These are phyloP conservation scores for Haemoproteus tartakovskyi DNA, from an alignment of 169 alveolate genomes.

Conservation along the genomic window DNA sequence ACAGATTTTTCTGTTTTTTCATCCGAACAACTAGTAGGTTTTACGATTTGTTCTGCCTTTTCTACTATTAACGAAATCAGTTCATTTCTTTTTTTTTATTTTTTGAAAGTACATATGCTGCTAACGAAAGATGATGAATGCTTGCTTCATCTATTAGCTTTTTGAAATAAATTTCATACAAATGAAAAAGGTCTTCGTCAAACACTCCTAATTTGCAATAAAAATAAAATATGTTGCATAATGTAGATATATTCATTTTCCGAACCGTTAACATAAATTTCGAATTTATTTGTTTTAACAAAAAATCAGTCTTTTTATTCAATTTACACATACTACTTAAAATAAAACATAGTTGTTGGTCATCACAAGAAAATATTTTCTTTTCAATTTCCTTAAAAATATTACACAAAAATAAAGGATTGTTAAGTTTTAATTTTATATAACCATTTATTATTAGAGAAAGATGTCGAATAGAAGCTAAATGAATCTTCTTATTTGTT, in stretches of 20 bases:
- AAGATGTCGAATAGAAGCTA: slow-evolving; percentile 44
- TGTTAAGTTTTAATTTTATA: slow-evolving; percentile 18
- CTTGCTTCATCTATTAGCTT: slow-evolving; percentile 10
- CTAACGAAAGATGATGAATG: slow-evolving; percentile 20
- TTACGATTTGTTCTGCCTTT: slow-evolving; percentile 9
- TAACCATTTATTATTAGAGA: slow-evolving; percentile 40
- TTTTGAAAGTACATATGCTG: slow-evolving; percentile 24
- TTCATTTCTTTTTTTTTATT: slow-evolving; percentile 10
- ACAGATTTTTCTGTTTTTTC: slow-evolving; percentile 1
- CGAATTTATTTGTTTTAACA: too few relatives aligned
- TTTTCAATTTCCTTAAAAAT: slow-evolving; percentile 30
- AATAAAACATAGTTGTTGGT: slow-evolving; percentile 37
- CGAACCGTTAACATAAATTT: slow-evolving; percentile 30
- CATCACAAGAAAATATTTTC: slow-evolving; percentile 51
- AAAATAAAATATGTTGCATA: slow-evolving; percentile 33
- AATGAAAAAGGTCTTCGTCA: slow-evolving; percentile 17
- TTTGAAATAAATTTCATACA: slow-evolving; percentile 36
- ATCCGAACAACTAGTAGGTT: not conserved
- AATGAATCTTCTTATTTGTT: slow-evolving; percentile 9
- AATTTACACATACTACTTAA: slow-evolving; percentile 27
- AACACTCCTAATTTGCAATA: slow-evolving; percentile 11
- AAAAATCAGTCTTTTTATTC: too few relatives aligned
- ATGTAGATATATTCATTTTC: slow-evolving; percentile 44
- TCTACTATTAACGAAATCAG: slow-evolving; percentile 2
- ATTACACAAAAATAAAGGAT: slow-evolving; percentile 5